Evolutionary conservation across 148 eudicot species (phyloP).

Genomic region (Fagopyrum esculentum): DNA sequence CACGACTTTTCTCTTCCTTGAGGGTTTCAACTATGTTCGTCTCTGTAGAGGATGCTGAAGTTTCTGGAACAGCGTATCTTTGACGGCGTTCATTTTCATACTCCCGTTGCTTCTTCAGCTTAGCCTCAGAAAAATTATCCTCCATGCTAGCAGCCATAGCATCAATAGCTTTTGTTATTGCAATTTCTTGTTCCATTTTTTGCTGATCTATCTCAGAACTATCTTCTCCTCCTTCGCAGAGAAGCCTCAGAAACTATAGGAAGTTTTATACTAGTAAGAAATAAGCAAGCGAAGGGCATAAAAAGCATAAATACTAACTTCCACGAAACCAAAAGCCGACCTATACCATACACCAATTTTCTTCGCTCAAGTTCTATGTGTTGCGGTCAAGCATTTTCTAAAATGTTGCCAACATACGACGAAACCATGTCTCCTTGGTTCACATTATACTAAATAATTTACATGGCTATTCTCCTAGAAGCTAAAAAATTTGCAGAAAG

Average conservation of each 20-base stretch:
- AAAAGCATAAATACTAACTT: background rate
- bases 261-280: background rate
- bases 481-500: background rate
- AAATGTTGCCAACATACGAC: background rate
- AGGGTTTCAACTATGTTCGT: slow-evolving; percentile 24
- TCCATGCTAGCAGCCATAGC: slow-evolving; percentile 64
- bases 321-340: background rate
- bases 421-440: background rate
- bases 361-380: background rate
- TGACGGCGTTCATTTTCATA: slow-evolving; percentile 58
- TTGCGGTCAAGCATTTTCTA: background rate
- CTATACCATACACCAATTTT: background rate
- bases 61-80: slow-evolving; percentile 45
- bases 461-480: background rate
- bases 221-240: slow-evolving; percentile 56
- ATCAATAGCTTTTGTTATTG: slow-evolving; percentile 67
- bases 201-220: slow-evolving; percentile 31
- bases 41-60: slow-evolving; percentile 27
- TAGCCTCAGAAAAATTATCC: slow-evolving; percentile 31
- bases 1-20: slow-evolving; percentile 22
- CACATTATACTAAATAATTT: background rate
- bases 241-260: slow-evolving; percentile 74
- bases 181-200: slow-evolving; percentile 50
- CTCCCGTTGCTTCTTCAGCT: slow-evolving; percentile 47
- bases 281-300: background rate